Evolutionary conservation across 192 early-diverging fungal genomes (phyloP), one percentile per base, ranked within the genome.

Genomic region (Cetraspora pellucida): DNA sequence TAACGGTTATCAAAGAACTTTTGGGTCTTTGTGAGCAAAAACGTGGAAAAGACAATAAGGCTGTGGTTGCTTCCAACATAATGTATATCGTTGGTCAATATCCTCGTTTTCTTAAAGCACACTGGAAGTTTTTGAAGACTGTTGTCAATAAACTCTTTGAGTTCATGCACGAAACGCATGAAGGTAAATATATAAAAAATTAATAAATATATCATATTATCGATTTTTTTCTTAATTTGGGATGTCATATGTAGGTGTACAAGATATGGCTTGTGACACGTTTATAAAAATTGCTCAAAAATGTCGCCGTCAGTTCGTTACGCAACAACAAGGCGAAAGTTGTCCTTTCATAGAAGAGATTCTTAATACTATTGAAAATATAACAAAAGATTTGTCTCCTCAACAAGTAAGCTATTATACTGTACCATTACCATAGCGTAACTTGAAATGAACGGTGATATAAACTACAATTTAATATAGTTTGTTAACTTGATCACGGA

Each of bases 61-160:
- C 98, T 7, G 95, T 99, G 31, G 96, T 98, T 21, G 98, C 98
- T 0, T 95, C 96, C 44, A 98, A 99, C 83, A 99, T 99, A 76
- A 99, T 99, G 98, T 99, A 99, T 80, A 95, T 97, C 77, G 98
- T 99, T n/a, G 98, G 98, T 19, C 98, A 99, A 86, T 99, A 99
- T 81, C 98, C 98, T 64, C 93, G 98, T n/a, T 99, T 99, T 89
- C 88, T 99, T 77, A 99, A 98, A 81, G 96, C 96, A 3, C 98
- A 99, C 80, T 99, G 98, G 98, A 97, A 97, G 86, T 99, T 99
- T 88, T 89, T 99, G 82, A 99, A 99, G 91, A 99, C 98, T 1
- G 98, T 99, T 13, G 96, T 98, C 75, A 99, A 98, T 93, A 99
- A 99, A 82, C 86, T 98, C 28, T 99, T 99, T 79, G 98, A 99